Conservation (phyloP, 2,329 filamentous ascomycete genomes). For the Fusarium albosuccineum region DNA sequence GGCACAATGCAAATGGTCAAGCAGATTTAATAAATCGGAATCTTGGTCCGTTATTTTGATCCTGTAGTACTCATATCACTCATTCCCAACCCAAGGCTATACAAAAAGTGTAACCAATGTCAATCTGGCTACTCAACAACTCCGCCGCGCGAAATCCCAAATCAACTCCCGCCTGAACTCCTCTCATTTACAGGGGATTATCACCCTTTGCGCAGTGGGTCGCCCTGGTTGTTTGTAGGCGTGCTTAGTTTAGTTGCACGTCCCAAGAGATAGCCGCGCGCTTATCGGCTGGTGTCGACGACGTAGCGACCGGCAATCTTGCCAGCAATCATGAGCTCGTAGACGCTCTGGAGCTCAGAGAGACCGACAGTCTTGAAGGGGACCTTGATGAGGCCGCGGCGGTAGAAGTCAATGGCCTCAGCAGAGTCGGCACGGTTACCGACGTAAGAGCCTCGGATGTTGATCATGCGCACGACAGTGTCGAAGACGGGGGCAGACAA, state of each 20-base stretch:
- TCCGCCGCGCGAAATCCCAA: conserved; percentile 44
- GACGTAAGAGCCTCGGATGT: conserved; percentile 92
- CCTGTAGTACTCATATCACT: conserved; percentile 45
- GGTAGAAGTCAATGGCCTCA: conserved; percentile 93
- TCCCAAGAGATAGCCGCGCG: conserved; percentile 22
- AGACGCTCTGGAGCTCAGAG: conserved; percentile 84
- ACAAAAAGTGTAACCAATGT: conserved; percentile 38
- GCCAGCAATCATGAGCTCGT: conserved; percentile 77
- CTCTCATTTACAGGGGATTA: conserved; percentile 39
- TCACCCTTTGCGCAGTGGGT: conserved; percentile 38
- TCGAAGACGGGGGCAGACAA: conserved; percentile 90
- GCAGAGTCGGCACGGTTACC: conserved; percentile 89
- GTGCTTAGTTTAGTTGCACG: not conserved
- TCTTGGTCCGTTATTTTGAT: conserved; percentile 42
- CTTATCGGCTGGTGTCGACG: conserved; percentile 77
- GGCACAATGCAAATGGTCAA: not conserved
- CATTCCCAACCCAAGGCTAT: conserved; percentile 39
- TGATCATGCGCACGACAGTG: conserved; percentile 89
- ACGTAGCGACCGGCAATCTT: conserved; percentile 85
- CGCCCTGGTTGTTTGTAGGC: conserved; percentile 30
- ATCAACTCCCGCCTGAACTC: conserved; percentile 46
- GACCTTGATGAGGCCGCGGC: conserved; percentile 84
- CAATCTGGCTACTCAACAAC: conserved; percentile 41
- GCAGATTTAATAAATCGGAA: conserved; percentile 31
- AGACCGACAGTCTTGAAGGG: conserved; percentile 89